Evolutionary conservation across 2,329 filamentous ascomycete species (phyloP), one percentile per base, ranked within the genome.

Genomic region (Talaromyces sp.): DNA sequence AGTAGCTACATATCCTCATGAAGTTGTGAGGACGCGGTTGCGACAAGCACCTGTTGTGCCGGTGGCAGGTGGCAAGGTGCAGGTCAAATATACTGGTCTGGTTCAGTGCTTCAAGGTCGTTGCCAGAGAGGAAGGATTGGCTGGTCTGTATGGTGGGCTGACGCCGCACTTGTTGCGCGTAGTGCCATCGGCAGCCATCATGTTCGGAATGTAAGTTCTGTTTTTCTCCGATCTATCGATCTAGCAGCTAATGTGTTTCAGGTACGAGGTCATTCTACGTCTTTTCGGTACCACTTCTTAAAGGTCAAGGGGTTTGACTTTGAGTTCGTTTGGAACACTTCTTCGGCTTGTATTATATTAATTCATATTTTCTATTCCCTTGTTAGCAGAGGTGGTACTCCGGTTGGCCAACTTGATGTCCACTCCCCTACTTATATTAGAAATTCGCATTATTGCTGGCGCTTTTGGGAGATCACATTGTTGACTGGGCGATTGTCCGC

Each of bases 121-220:
- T 52, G 94, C 89, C 85, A 90, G 89, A 73, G 92, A 97, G 73
- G 94, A 97, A 77, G 92, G 93, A 57, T 84, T 97, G 78, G 86
- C 89, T 56, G 91, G 90, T 37, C 82, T 98, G 67, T 98, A 97
- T 74, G 93, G 94, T 64, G 93, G 93, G 19, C 83, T 98, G 73
- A 96, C 93, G 15, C 93, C 94, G 56, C 94, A 98, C 75, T 87
- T 98, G 72, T 86, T 97, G 78, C 86, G 93, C 67, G 93, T 93
- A 7, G 93, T 97, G 6, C 94, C 94, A 1, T 95, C 91, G 70
- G 93, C 94, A 8, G 93, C 91, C 70, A 96, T 98, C 77, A 97
- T 96, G 91, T 97, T 97, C 77, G 93, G 92, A 78, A 95, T 95
- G 83, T 97, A 83, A 74, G 73, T 69, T 45, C n/a, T 31, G 70